Evolutionary conservation across 1,139 yeast genomes (phyloP).

Genomic region (Hansenula anomala): DNA sequence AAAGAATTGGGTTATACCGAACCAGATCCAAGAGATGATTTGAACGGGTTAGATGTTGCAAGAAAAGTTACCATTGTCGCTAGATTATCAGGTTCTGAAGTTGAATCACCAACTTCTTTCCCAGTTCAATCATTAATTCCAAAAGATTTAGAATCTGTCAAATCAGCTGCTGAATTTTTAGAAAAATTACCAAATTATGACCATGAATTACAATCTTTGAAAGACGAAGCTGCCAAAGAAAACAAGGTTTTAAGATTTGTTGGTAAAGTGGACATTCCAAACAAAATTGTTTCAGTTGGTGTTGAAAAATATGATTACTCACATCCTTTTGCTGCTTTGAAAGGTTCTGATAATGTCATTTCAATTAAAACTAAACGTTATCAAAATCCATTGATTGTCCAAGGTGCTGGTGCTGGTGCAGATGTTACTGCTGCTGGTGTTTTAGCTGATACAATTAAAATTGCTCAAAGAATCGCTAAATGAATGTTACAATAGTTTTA

Average conservation of each 20-base stretch:
- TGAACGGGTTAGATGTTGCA: constrained; percentile 96
- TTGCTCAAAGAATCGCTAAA: constrained; percentile 68
- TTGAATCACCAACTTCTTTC: constrained; percentile 92
- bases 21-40: constrained; percentile 98
- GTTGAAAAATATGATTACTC: constrained; percentile 79
- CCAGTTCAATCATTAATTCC: constrained; percentile 94
- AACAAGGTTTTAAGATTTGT: constrained; percentile 89
- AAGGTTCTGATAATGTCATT: constrained; percentile 94
- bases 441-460: constrained; percentile 84
- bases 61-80: constrained; percentile 95
- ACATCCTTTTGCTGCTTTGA: constrained; percentile 93
- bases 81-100: constrained; percentile 80
- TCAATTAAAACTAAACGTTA: constrained; percentile 89
- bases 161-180: constrained; percentile 74
- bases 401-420: constrained; percentile 99
- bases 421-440: constrained; percentile 99
- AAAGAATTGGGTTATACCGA: constrained; percentile 93
- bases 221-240: constrained; percentile 76
- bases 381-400: constrained; percentile 86
- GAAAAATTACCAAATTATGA: constrained; percentile 79
- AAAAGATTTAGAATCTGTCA: constrained; percentile 68
- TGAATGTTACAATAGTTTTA: background rate
- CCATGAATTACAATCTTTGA: constrained; percentile 66
- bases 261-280: constrained; percentile 78
- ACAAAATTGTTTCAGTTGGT: constrained; percentile 72